Evolutionary conservation across 2,329 filamentous ascomycete genomes (phyloP), one percentile per base, ranked within the genome.

Genomic region (Atkinsonella texensis): DNA sequence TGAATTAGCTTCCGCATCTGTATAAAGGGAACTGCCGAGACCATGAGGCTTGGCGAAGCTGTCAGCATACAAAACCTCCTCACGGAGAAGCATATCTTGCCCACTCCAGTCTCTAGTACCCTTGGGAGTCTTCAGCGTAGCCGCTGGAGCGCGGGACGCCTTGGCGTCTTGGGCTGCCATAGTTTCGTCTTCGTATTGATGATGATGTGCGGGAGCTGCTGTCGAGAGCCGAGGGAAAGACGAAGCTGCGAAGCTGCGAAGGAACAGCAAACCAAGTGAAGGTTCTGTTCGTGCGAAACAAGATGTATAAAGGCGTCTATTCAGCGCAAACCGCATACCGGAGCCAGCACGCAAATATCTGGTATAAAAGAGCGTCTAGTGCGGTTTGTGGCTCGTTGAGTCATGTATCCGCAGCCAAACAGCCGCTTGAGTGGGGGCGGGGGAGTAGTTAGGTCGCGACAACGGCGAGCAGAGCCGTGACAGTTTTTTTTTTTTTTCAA

Each of bases 51-150:
- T 8, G 39, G 4, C 3, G 2, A 6, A 38, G 28, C 11, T 35
- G 28, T 20, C 4, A 48, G 48, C 53, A 38, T 43, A 58, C 57
- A 88, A 90, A 70, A 91, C 89, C 65, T 83, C 81, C 68, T 90
- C 85, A 60, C 87, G 81, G 62, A 91, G 82, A 63, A 88, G 78
- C 75, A 89, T 86, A 65, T 89, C 84, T 68, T 79, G 79, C 59
- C 84, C 85, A 63, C 82, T 77, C 85, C 84, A 95, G 68, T 95
- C 89, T 65, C 88, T 87, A 58, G 89, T 95, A 59, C 89, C 89
- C 77, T 95, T 95, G 56, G 89, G 87, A 63, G 85, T 87, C 76
- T 95, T 95, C 65, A 94, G 77, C 69, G 57, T 52, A 31, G 57
- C 52, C 33, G 47, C 53, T n/a, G 54, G 52, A 32, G 50, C 50